These are phyloP conservation scores for Endothia cerciana DNA, from an alignment of 2,329 filamentous ascomycete species.

Conservation along the genomic window DNA sequence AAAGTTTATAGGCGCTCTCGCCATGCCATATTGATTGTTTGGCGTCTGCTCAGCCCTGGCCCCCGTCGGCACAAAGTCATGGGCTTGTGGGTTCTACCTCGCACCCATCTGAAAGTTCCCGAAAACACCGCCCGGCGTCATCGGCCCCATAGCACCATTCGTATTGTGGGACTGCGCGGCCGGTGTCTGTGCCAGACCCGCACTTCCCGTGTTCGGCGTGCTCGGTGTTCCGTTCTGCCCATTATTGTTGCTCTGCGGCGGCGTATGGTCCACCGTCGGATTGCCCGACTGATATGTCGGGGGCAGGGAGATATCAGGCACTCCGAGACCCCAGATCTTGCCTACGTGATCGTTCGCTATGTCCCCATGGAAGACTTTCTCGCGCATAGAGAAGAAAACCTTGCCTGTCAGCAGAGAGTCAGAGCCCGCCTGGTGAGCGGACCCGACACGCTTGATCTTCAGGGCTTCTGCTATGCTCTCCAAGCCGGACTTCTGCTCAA, in stretches of 20 bases:
- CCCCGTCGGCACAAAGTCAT: conserved; percentile 1
- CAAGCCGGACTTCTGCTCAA: conserved; percentile 88
- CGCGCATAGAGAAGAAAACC: conserved; percentile 92
- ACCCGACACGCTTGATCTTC: conserved; percentile 84
- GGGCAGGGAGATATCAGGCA: conserved; percentile 59
- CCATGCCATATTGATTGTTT: background rate
- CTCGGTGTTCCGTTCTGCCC: conserved; percentile 55
- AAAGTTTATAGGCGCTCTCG: background rate
- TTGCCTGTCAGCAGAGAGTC: conserved; percentile 92
- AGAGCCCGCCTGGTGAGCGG: conserved; percentile 89
- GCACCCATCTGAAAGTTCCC: conserved; percentile 67
- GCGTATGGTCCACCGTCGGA: conserved; percentile 42
- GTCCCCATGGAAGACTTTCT: conserved; percentile 82
- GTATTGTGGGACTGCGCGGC: conserved; percentile 57
- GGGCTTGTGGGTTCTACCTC: conserved; percentile 26
- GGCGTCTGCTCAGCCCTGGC: background rate
- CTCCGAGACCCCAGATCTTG: conserved; percentile 91
- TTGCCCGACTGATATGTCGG: conserved; percentile 18
- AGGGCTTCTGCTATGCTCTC: conserved; percentile 94
- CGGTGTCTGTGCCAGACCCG: conserved; percentile 53
- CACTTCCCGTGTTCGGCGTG: conserved; percentile 66
- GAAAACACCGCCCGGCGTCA: conserved; percentile 80
- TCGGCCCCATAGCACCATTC: conserved; percentile 66
- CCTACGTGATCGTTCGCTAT: conserved; percentile 83
- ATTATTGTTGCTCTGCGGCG: conserved; percentile 42